A percentile compares a stretch with the other conserved stretches of the same genome.
These are phyloP conservation scores for Fusarium sacchari DNA, from an alignment of 2,329 filamentous ascomycete genomes.

Conservation along the genomic window DNA sequence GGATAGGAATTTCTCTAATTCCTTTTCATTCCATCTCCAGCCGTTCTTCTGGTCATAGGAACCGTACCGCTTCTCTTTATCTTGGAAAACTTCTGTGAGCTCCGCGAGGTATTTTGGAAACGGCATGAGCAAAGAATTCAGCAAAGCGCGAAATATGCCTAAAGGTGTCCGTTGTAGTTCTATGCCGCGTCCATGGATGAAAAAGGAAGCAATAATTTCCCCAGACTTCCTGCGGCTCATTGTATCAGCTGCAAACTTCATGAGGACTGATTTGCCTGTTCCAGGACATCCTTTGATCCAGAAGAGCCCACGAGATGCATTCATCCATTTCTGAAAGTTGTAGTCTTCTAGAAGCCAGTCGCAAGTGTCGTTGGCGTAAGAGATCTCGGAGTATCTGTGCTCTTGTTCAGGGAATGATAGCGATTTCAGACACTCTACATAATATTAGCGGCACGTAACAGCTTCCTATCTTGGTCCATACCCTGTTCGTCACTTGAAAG, in stretches of 20 bases:
- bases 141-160: neutral
- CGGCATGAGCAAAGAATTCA: neutral
- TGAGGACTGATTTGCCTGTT: neutral
- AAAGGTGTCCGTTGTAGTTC: fast-evolving
- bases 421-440: neutral
- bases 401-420: neutral
- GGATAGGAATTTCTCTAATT: neutral
- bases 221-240: neutral
- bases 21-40: neutral
- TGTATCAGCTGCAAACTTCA: neutral
- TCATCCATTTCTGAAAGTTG: neutral
- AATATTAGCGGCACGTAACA: fast-evolving
- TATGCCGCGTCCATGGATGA: neutral
- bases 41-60: neutral
- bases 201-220: neutral
- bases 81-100: neutral
- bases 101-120: neutral
- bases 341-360: neutral
- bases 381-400: neutral
- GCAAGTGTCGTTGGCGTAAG: neutral
- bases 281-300: neutral
- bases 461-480: fast-evolving
- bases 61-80: neutral
- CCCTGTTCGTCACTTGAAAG: neutral
- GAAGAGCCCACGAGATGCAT: neutral